Evolutionary conservation across 1,284 basidiomycete species (phyloP).

Genomic region (Sparassis latifolia): DNA sequence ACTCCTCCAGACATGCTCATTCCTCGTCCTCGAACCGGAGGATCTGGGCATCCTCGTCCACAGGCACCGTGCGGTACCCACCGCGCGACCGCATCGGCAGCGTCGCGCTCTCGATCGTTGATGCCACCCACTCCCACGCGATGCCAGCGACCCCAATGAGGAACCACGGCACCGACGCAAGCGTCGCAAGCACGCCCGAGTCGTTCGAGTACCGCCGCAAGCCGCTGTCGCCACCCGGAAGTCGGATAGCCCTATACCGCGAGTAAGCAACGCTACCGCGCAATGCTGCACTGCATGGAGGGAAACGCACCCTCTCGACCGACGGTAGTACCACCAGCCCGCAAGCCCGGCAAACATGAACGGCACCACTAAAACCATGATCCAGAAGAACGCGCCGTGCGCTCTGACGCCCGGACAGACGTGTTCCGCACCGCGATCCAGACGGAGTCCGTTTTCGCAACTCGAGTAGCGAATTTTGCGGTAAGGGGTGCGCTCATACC

Average conservation of each 20-base stretch:
- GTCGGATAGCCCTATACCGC: slow-evolving; percentile 62
- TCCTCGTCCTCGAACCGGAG: slow-evolving; percentile 79
- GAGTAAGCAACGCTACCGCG: not conserved
- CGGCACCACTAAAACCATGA: slow-evolving; percentile 67
- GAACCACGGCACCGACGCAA: slow-evolving; percentile 86
- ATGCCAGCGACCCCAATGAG: slow-evolving; percentile 72
- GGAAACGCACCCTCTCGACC: slow-evolving; percentile 58
- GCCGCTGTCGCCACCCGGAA: slow-evolving; percentile 53
- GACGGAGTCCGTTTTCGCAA: slow-evolving; percentile 71
- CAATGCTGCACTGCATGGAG: not conserved
- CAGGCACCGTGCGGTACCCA: slow-evolving; percentile 78
- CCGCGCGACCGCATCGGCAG: slow-evolving; percentile 41
- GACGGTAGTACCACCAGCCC: slow-evolving; percentile 75
- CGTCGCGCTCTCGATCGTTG: slow-evolving; percentile 36
- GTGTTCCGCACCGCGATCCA: slow-evolving; percentile 69
- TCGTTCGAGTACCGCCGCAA: slow-evolving; percentile 34
- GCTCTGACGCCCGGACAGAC: slow-evolving; percentile 72
- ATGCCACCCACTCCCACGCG: slow-evolving; percentile 59
- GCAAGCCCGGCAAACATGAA: slow-evolving; percentile 68
- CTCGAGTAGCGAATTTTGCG: slow-evolving; percentile 84
- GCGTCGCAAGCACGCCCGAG: slow-evolving; percentile 54
- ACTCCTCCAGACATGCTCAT: not conserved
- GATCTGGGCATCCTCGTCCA: slow-evolving; percentile 87
- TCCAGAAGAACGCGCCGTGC: slow-evolving; percentile 79
- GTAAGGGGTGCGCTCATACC: slow-evolving; percentile 90